These are phyloP conservation scores for Pseudogymnoascus sp. DNA, from an alignment of 2,329 filamentous ascomycete genomes.

Conservation along the genomic window DNA sequence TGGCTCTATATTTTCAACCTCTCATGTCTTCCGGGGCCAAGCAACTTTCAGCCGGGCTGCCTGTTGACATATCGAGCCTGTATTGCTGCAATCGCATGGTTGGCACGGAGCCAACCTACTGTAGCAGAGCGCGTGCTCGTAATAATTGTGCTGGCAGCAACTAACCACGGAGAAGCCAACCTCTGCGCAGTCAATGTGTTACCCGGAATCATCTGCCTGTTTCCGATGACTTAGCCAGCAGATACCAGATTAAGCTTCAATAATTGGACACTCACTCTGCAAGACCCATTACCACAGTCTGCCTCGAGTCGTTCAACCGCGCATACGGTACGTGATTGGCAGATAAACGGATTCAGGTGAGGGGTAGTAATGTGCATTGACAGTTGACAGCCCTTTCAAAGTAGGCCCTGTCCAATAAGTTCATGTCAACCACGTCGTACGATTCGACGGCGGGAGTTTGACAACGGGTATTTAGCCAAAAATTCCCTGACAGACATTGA, in stretches of 20 bases:
- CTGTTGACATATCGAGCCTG: not conserved
- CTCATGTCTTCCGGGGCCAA: slow-evolving; percentile 1
- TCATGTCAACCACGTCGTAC: not conserved
- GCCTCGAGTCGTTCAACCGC: not conserved
- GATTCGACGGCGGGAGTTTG: not conserved
- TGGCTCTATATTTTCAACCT: not conserved
- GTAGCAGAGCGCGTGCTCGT: not conserved
- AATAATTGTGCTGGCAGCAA: not conserved
- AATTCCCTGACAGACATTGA: no score
- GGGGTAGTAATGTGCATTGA: not conserved
- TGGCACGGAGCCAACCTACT: not conserved
- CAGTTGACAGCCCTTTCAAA: not conserved
- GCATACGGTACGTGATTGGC: not conserved
- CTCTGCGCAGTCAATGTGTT: not conserved
- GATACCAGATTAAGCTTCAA: not conserved
- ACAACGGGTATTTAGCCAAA: not conserved
- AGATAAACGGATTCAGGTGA: not conserved
- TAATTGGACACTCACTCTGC: not conserved
- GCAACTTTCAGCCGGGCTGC: not conserved
- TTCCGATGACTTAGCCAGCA: not conserved
- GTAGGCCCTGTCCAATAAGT: not conserved
- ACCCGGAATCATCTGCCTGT: not conserved
- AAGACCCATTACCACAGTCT: not conserved
- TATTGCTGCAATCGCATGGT: not conserved
- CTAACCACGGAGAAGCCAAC: not conserved